Conservation (phyloP, 225 moss, liverwort and hornwort genomes). For the Neckera pumila region DNA sequence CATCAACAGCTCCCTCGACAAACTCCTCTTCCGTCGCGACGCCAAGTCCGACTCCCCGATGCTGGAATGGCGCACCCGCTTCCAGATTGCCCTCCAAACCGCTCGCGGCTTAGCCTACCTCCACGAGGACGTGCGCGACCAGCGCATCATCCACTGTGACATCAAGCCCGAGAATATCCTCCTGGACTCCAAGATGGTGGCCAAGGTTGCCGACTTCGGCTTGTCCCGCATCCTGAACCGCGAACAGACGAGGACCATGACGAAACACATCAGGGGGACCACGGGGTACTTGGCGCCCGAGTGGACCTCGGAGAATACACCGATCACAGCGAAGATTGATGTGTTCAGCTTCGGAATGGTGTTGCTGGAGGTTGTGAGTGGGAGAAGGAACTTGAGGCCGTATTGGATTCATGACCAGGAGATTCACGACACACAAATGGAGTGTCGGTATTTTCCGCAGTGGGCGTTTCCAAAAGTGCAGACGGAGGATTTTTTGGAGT, state of each 20-base stretch:
- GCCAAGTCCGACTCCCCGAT: neutral
- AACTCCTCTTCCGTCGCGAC: constrained; percentile 10
- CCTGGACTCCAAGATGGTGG: neutral
- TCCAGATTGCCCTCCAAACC: neutral
- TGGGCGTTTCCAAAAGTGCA: constrained; percentile 6
- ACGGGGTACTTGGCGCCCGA: constrained; percentile 21
- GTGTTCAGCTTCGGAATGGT: constrained; percentile 7
- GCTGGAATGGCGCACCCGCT: constrained; percentile 36
- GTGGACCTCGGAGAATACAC: neutral
- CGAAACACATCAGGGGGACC: constrained; percentile 1
- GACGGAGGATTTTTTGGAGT: neutral
- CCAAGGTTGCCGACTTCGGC: constrained; percentile 3
- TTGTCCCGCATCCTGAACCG: neutral
- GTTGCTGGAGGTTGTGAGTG: constrained; percentile 6
- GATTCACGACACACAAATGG: neutral
- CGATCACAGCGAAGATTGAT: constrained; percentile 5
- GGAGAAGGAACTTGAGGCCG: neutral
- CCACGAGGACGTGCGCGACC: neutral
- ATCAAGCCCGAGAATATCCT: constrained; percentile 5
- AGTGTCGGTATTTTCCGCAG: neutral
- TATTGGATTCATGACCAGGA: neutral
- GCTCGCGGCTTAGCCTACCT: constrained; percentile 3
- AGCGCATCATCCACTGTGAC: constrained; percentile 11
- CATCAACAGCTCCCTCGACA: constrained; percentile 38
- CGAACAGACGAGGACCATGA: neutral